Evolutionary conservation across 495 filamentous ascomycete genomes (phyloP), one percentile per base, ranked within the genome.

Genomic region (Parachaetomium inaequale): DNA sequence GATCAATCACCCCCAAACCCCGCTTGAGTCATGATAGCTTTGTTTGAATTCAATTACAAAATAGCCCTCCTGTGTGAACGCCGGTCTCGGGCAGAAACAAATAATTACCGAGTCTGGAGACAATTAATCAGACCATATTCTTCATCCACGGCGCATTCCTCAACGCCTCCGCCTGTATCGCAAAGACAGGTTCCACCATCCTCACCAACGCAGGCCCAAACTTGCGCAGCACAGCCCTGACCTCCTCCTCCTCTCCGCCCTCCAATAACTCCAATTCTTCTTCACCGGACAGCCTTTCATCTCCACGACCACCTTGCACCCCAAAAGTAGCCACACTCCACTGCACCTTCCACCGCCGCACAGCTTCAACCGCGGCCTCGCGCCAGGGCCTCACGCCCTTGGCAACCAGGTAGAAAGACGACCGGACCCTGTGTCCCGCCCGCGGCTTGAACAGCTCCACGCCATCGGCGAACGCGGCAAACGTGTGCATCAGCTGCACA

Each of bases 361-460:
- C 64, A 2, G 78, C 77, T 1, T 55, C 42, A 6, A 62, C 21
- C 0, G 80, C 83, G 7, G 70, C 70, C 14, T 63, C 19, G 55
- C 59, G 47, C 17, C 68, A 45, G 4, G 70, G 70, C 25, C 73
- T 67, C 17, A 87, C 71, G 23, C 80, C 66, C 21, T 68, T 79
- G 0, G 82, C 82, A 36, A 87, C 62, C 64, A 87, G 62, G 64
- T 87, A 86, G 65, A 85, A 87, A 0, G 82, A 84, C 15, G 78
- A 80, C 4, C 78, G 67, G 8, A 65, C 78, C 12, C 63, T 68
- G 59, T 86, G 82, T 2, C 46, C 58, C 14, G 17, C 72, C 17
- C 4, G 63, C 0, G 78, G 81, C 62, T 87, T 87, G 65, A 79
- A 82, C 0, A 83, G 58, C 49, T 67, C 28, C 1, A 87, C 63